Evolutionary conservation across 805 yeast genomes (phyloP).

Genomic region (Candida tibetensis): DNA sequence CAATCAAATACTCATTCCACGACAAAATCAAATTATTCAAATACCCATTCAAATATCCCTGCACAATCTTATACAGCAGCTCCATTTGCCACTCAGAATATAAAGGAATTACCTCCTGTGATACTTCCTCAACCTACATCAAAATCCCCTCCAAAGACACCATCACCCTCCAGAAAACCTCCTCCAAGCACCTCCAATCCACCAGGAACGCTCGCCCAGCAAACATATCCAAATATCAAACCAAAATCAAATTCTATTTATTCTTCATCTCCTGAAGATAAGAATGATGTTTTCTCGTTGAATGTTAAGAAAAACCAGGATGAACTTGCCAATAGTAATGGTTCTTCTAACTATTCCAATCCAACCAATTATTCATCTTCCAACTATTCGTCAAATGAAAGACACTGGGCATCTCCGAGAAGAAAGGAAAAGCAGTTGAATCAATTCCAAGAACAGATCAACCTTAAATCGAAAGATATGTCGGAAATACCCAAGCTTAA

Average conservation of each 20-base stretch:
- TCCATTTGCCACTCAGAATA: neutral
- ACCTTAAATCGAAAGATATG: conserved; percentile 31
- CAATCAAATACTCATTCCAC: neutral
- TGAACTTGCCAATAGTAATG: conserved; percentile 14
- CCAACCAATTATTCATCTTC: conserved; percentile 33
- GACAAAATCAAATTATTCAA: conserved; percentile 2
- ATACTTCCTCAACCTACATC: conserved; percentile 9
- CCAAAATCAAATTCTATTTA: conserved; percentile 9
- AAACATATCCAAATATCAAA: conserved; percentile 5
- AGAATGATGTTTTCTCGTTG: conserved; percentile 18
- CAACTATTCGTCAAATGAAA: conserved; percentile 18
- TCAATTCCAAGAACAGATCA: conserved; percentile 38
- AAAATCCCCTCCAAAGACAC: conserved; percentile 7
- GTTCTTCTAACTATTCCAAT: conserved; percentile 34
- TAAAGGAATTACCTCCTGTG: conserved; percentile 4
- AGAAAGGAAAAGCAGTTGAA: conserved; percentile 30
- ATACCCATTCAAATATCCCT: neutral
- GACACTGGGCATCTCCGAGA: conserved; percentile 46
- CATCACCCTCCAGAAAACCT: conserved; percentile 12
- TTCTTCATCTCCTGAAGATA: conserved; percentile 15
- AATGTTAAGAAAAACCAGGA: conserved; percentile 5
- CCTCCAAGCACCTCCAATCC: conserved; percentile 2
- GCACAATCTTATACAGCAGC: too few relatives aligned
- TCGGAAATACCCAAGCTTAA: conserved; percentile 6
- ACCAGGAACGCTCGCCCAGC: neutral